Conservation (phyloP, 257 asterid genomes). For the Ilex aquifolium region DNA sequence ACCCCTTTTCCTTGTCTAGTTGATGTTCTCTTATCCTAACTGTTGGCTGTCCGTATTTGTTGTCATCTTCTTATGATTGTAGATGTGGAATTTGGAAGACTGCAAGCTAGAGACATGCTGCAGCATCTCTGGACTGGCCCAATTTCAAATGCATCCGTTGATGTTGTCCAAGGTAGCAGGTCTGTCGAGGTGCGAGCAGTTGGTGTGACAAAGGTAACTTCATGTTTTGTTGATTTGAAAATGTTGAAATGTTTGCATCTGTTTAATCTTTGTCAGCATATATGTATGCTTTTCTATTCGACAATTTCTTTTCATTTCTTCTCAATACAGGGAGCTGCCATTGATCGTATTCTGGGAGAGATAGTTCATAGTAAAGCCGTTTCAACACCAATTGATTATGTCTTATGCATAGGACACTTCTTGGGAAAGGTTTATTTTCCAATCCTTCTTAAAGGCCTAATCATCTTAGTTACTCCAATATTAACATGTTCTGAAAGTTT, state of each 20-base stretch:
- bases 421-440: constrained; percentile 58
- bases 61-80: background rate
- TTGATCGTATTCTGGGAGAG: constrained; percentile 90
- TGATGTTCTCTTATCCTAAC: background rate
- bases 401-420: constrained; percentile 85
- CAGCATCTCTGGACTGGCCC: constrained; percentile 99
- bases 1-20: background rate
- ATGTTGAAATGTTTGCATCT: background rate
- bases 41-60: background rate
- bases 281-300: background rate
- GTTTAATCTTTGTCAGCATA: background rate
- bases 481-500: too few species aligned
- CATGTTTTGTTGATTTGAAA: constrained; percentile 5
- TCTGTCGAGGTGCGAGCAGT: constrained; percentile 96
- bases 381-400: constrained; percentile 74
- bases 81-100: constrained; percentile 92
- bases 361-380: constrained; percentile 82
- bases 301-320: background rate
- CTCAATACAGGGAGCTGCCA: constrained; percentile 76
- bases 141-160: constrained; percentile 87
- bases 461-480: too few species aligned
- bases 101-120: constrained; percentile 99
- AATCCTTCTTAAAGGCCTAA: background rate
- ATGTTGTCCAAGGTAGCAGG: constrained; percentile 90
- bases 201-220: constrained; percentile 87